Evolutionary conservation across 2,329 filamentous ascomycete species (phyloP).

Genomic region (Verticillium nubilum): DNA sequence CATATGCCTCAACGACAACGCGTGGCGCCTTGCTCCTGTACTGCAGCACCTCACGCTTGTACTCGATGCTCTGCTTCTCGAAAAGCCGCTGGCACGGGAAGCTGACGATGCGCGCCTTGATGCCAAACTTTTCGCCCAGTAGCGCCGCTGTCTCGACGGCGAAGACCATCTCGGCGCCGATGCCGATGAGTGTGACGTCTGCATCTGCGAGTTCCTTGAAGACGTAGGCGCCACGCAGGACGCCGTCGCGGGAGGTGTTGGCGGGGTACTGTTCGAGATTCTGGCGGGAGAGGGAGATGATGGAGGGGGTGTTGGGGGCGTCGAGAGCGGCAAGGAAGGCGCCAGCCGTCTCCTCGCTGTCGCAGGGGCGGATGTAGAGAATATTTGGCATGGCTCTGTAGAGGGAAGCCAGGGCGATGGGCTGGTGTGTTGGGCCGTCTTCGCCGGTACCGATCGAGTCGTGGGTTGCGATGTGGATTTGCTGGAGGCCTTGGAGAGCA

Average conservation of each 20-base stretch:
- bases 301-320: conserved; percentile 31
- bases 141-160: conserved; percentile 22
- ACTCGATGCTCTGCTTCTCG: conserved; percentile 32
- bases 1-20: conserved; percentile 56
- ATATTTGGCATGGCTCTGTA: conserved; percentile 59
- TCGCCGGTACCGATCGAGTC: conserved; percentile 54
- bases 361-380: conserved; percentile 52
- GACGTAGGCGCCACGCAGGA: conserved; percentile 37
- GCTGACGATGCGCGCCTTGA: conserved; percentile 32
- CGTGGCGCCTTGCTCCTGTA: conserved; percentile 33
- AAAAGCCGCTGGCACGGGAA: conserved; percentile 39
- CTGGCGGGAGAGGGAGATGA: conserved; percentile 43
- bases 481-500: conserved; percentile 46
- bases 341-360: conserved; percentile 51
- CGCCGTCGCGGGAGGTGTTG: conserved; percentile 30
- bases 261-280: conserved; percentile 31
- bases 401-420: conserved; percentile 48
- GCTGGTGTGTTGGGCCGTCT: conserved; percentile 58
- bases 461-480: conserved; percentile 56
- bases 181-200: conserved; percentile 35
- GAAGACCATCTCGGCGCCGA: conserved; percentile 27
- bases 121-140: conserved; percentile 31
- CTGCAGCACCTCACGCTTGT: conserved; percentile 37
- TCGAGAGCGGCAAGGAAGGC: conserved; percentile 45
- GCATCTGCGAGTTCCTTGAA: conserved; percentile 35